These are phyloP conservation scores for Vinca minor DNA, from an alignment of 257 asterid species.

Conservation along the genomic window DNA sequence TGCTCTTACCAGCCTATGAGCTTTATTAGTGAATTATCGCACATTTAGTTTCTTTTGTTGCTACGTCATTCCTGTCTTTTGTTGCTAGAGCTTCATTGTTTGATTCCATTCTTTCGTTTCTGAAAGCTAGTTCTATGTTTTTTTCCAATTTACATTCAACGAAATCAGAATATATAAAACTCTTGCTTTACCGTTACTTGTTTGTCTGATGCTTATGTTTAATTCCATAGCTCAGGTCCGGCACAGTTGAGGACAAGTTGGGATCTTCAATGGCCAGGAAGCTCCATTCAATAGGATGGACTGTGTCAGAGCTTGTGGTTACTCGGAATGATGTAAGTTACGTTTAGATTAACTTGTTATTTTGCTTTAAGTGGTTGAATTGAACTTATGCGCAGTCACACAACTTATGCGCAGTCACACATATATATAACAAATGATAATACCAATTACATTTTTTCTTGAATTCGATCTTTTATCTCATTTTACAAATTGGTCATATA, in stretches of 20 bases:
- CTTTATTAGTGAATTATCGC: background rate
- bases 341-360: background rate
- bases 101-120: slow-evolving; percentile 6
- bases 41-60: background rate
- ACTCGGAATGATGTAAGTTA: slow-evolving; percentile 63
- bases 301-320: slow-evolving; percentile 51
- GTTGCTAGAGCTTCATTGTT: too few relatives aligned
- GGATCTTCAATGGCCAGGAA: slow-evolving; percentile 46
- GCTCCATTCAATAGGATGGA: slow-evolving; percentile 76
- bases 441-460: background rate
- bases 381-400: background rate
- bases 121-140: background rate
- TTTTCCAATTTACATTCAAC: background rate
- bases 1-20: background rate
- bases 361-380: background rate
- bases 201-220: slow-evolving; percentile 28
- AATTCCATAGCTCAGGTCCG: slow-evolving; percentile 96
- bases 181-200: background rate
- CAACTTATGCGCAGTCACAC: background rate
- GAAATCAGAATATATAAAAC: background rate
- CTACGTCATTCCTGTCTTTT: background rate
- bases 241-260: slow-evolving; percentile 71
- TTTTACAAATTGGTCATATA: background rate
- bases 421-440: background rate
- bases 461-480: background rate